Conservation (phyloP, 176 grass and related monocot species). For the Hsuehochloa calcarea region DNA sequence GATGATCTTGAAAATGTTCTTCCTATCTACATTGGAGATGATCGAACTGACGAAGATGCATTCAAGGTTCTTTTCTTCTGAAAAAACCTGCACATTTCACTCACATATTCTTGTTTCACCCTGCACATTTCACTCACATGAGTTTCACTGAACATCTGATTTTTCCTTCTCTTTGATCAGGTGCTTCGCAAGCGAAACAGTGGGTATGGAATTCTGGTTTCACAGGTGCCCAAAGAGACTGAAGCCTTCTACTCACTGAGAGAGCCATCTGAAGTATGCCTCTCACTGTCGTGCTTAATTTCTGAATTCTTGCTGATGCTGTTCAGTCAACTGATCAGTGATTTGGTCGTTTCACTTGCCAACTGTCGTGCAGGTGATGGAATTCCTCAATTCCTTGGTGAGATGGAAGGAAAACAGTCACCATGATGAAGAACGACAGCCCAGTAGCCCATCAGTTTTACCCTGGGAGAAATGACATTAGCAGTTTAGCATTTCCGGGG, state of each 20-base stretch:
- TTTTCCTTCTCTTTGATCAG: background rate
- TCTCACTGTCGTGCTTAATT: background rate
- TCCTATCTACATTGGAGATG: conserved; percentile 67
- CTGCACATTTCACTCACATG: background rate
- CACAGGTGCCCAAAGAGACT: conserved; percentile 51
- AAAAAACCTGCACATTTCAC: background rate
- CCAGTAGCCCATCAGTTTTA: background rate
- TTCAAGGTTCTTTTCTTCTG: conserved; percentile 50
- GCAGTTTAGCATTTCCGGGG: background rate
- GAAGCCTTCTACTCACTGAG: conserved; percentile 54
- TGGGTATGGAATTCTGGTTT: conserved; percentile 70
- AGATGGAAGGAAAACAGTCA: conserved; percentile 48
- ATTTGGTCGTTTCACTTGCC: background rate
- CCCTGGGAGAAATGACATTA: background rate
- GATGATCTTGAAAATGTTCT: conserved; percentile 39
- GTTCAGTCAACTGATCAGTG: background rate
- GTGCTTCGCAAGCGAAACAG: conserved; percentile 46
- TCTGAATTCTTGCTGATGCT: background rate
- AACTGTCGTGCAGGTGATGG: conserved; percentile 39
- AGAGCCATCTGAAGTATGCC: conserved; percentile 47
- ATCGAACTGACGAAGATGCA: conserved; percentile 67
- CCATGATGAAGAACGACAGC: background rate
- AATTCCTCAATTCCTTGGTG: conserved; percentile 50
- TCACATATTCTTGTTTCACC: background rate
- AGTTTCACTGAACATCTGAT: background rate